These are phyloP conservation scores for Fusarium xyrophilum DNA, from an alignment of 2,329 filamentous ascomycete genomes.

Conservation along the genomic window DNA sequence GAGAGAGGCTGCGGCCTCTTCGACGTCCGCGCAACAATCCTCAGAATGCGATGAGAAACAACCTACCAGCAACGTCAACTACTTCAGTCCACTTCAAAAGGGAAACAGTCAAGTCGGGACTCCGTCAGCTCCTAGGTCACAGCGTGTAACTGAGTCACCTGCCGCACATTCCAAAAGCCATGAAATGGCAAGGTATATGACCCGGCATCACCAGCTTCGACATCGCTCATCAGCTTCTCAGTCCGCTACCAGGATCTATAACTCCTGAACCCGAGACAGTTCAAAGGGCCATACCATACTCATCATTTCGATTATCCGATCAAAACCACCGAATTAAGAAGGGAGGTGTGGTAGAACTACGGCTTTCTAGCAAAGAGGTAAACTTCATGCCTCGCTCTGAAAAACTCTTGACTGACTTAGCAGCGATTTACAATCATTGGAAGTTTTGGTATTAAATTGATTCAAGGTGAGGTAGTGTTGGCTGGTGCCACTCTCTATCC, in stretches of 20 bases:
- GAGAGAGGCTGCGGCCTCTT: conserved; percentile 31
- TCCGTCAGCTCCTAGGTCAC: conserved; percentile 6
- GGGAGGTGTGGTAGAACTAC: conserved; percentile 52
- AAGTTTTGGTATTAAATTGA: conserved; percentile 69
- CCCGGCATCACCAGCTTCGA: background rate
- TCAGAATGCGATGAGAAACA: conserved; percentile 34
- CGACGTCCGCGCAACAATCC: conserved; percentile 6
- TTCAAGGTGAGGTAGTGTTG: conserved; percentile 68
- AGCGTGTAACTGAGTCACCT: conserved; percentile 16
- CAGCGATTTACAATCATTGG: conserved; percentile 71
- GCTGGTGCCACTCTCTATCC: conserved; percentile 68
- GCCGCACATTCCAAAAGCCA: conserved; percentile 12
- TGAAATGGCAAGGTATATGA: conserved; percentile 23
- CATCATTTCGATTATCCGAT: conserved; percentile 55
- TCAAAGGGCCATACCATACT: conserved; percentile 46
- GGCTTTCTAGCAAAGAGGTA: conserved; percentile 59
- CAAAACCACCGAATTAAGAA: conserved; percentile 51
- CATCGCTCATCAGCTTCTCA: conserved; percentile 11
- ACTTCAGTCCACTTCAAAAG: conserved; percentile 43
- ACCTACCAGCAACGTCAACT: conserved; percentile 36
- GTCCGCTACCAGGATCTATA: background rate
- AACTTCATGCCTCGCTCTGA: background rate
- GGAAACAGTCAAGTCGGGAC: conserved; percentile 4
- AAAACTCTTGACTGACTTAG: conserved; percentile 26
- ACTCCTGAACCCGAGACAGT: conserved; percentile 2